Evolutionary conservation across 179 eudicot species (phyloP), one percentile per base, ranked within the genome.

Genomic region (Drosera spatulata): DNA sequence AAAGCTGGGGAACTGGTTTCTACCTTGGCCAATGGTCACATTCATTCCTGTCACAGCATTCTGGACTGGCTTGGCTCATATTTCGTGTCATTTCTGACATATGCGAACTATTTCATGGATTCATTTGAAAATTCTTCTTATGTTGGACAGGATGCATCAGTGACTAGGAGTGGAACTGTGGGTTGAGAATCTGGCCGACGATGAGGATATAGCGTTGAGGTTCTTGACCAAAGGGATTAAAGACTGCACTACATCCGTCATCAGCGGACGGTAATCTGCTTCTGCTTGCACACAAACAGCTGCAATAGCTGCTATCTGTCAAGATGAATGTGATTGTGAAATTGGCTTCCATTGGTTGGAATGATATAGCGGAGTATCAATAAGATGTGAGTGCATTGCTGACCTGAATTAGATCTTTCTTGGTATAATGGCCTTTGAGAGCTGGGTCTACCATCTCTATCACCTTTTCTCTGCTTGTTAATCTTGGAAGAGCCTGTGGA

Each of bases 261-360:
- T 91, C 37, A 91, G 70, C 39, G 96, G 98, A 48, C 96, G 82
- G 71, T 91, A 91, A 49, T 91, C 96, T 52, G 98, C 86, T 72
- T 91, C 98, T 42, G 88, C 75, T 69, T 91, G 98, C 67, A 91
- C 85, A 53, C 99, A 93, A 76, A 93, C 85, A 49, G 99, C 99
- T 39, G 95, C 99, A 58, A 93, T 93, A 4, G 99, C 99, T 22
- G 99, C 96, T 12, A 93, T 66, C 98, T 91, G 85, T 61, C 61
- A 55, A 41, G 13, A 15, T 14, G 37, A 9, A 41, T 33, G 53
- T 22, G 39, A n/a, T 55, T 8, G 9, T 55, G 12, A 55, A 7
- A 55, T 5, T 10, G 40, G 39, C 7, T n/a, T 53, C 7, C 33
- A 22, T 22, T 1, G 33, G 56, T 33, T 2, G 3, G 56, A 8